Evolutionary conservation across 768 basidiomycete genomes (phyloP), one percentile per base, ranked within the genome.

Genomic region (Tremella yokohamensis): DNA sequence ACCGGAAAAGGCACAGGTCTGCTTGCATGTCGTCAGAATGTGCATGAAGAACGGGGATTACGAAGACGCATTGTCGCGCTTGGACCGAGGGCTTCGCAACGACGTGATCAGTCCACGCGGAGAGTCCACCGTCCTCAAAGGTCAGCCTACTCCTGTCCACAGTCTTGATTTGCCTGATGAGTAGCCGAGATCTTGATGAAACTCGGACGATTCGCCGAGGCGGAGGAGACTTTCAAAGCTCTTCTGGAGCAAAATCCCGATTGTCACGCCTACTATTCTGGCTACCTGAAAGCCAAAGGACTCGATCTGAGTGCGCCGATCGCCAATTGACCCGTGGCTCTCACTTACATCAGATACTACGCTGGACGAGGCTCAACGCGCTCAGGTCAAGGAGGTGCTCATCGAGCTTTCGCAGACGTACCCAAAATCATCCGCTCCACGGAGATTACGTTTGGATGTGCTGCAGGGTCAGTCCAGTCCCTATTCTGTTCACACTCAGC

Each of bases 241-340:
- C 79, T 99, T 24, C 83, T 99, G 40, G 86, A 90, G 53, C 84
- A 86, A 71, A 98, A 96, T 73, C 80, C 89, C 1, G 93, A 97
- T 58, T 84, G 82, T 67, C 82, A 85, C 65, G 84, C 84, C 52
- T 90, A 92, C 75, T 96, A 92, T 78, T 78, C 78, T 29, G 86
- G 85, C 7, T 89, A 84, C 69, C 80, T 97, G 19, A 70, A 78
- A 1, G 84, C 83, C 62, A 83, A 84, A 60, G 85, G 84, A 9
- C 77, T 89, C 40, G 81, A 84, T 61, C 72, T 89, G 15, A 83
- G 89, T 90, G 57, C 56, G 81, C 74, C 4, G 25, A 47, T 34
- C 29, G 11, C 29, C 6, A 34, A 34, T 44, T 11, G 11, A 15
- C 38, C 2, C 29, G 6, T 11, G 11, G 29, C 29, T 4, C 29